Conservation (phyloP, 1,139 yeast species). For the Arxiozyma telluris region DNA sequence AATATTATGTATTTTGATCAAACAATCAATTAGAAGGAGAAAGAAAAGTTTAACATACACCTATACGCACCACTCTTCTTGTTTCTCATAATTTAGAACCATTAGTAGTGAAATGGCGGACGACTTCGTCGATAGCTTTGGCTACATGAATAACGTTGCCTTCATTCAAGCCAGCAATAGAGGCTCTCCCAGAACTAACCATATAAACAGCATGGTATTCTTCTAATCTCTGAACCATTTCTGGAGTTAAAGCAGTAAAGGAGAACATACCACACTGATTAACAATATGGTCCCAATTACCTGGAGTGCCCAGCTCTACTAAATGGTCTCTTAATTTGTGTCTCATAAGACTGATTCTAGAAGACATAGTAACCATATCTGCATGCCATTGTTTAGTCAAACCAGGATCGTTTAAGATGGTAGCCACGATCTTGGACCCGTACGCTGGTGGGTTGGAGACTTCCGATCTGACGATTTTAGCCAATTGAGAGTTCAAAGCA, state of each 20-base stretch:
- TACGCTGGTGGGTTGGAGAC: slow-evolving; percentile 92
- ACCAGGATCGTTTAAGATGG: slow-evolving; percentile 55
- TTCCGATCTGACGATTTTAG: slow-evolving; percentile 71
- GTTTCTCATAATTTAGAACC: slow-evolving; percentile 1
- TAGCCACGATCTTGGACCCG: slow-evolving; percentile 87
- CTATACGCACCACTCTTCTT: no score
- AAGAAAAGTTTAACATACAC: background rate
- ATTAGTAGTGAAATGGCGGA: slow-evolving; percentile 36
- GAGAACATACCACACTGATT: slow-evolving; percentile 96
- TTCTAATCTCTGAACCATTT: slow-evolving; percentile 75
- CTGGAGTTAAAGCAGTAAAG: slow-evolving; percentile 74
- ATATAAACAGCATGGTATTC: slow-evolving; percentile 68
- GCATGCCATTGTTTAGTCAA: slow-evolving; percentile 74
- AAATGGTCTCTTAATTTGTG: slow-evolving; percentile 51
- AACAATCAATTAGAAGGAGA: background rate
- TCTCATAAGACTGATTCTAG: slow-evolving; percentile 77
- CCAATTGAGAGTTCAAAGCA: slow-evolving; percentile 67
- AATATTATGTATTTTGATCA: background rate
- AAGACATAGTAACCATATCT: slow-evolving; percentile 83
- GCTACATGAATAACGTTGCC: slow-evolving; percentile 75
- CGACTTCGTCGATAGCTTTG: slow-evolving; percentile 72
- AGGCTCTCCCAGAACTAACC: slow-evolving; percentile 82
- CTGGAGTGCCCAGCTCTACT: slow-evolving; percentile 64
- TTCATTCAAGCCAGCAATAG: slow-evolving; percentile 87
- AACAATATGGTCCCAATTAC: slow-evolving; percentile 89